Percentiles rank a stretch among this genome's conserved stretches.
phyloP scores from a whole-genome alignment of 768 basidiomycete species.

The Auricularia auricula-judae region DNA sequence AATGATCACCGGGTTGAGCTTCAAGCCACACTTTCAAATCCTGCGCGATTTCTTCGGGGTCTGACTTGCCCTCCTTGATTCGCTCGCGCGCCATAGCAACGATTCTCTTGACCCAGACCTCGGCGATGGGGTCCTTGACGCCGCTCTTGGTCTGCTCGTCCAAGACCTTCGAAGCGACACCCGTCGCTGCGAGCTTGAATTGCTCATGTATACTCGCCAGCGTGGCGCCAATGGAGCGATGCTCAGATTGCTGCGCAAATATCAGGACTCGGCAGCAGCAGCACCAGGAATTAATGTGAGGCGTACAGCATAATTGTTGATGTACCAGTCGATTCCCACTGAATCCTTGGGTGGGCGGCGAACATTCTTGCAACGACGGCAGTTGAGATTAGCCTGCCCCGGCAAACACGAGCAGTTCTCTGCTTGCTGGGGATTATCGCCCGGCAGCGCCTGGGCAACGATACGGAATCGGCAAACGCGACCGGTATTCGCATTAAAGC shows the following conservation, averaged over 20 bases:
- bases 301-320: neutral
- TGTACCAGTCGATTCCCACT: conserved; percentile 8
- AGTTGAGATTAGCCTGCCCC: conserved; percentile 6
- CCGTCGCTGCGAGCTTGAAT: conserved; percentile 20
- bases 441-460: conserved; percentile 5
- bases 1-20: too few relatives aligned
- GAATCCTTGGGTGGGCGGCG: conserved; percentile 7
- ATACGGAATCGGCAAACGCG: conserved; percentile 5
- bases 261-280: too few relatives aligned
- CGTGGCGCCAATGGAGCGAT: neutral
- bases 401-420: conserved; percentile 12
- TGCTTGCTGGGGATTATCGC: conserved; percentile 14
- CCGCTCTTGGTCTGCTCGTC: conserved; percentile 14
- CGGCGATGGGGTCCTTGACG: conserved; percentile 23
- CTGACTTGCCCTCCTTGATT: too few relatives aligned
- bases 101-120: conserved; percentile 25
- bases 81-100: too few relatives aligned
- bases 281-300: too few relatives aligned
- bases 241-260: too few relatives aligned
- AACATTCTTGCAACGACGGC: conserved; percentile 6
- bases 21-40: too few relatives aligned
- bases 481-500: too few relatives aligned
- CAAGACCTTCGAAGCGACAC: conserved; percentile 14
- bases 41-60: too few relatives aligned
- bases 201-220: conserved; percentile 17